phyloP scores from a whole-genome alignment of 768 basidiomycete species.

The Mycena vitilis region DNA sequence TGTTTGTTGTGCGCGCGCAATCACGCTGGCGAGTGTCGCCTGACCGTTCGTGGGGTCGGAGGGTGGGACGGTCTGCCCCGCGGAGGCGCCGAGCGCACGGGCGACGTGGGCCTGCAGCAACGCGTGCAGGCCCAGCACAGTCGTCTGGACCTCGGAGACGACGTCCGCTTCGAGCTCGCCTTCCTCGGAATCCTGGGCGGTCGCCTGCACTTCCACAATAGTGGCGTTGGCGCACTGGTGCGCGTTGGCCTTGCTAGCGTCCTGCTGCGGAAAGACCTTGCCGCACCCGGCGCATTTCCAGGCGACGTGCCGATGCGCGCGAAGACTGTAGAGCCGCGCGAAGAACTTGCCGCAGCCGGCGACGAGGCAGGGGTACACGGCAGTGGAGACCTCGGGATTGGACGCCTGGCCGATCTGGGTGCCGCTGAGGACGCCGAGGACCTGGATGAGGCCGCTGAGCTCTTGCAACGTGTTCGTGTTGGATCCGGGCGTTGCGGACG shows the following conservation, averaged over 20 bases:
- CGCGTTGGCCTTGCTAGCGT: slow-evolving; percentile 77
- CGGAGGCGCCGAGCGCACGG: slow-evolving; percentile 58
- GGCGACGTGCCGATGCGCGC: slow-evolving; percentile 77
- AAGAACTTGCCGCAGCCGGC: slow-evolving; percentile 76
- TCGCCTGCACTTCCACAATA: slow-evolving; percentile 73
- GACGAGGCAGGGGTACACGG: slow-evolving; percentile 84
- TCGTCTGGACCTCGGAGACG: slow-evolving; percentile 61
- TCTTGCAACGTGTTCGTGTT: slow-evolving; percentile 75
- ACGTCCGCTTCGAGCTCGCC: slow-evolving; percentile 67
- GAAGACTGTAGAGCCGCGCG: slow-evolving; percentile 74
- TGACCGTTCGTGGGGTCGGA: slow-evolving; percentile 66
- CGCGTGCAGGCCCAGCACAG: slow-evolving; percentile 65
- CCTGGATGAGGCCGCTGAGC: slow-evolving; percentile 84
- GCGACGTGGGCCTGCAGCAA: slow-evolving; percentile 70
- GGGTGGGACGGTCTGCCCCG: slow-evolving; percentile 30
- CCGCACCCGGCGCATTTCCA: slow-evolving; percentile 81
- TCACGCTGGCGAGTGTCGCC: slow-evolving; percentile 77
- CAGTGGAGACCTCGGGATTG: slow-evolving; percentile 69
- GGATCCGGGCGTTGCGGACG: slow-evolving; percentile 63
- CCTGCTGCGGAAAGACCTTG: slow-evolving; percentile 80
- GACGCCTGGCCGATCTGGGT: slow-evolving; percentile 69
- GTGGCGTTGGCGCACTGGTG: slow-evolving; percentile 69
- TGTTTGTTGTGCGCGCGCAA: slow-evolving; percentile 71
- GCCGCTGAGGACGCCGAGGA: slow-evolving; percentile 82
- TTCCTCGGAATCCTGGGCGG: slow-evolving; percentile 62